Evolutionary conservation across 805 yeast species (phyloP), one percentile per base, ranked within the genome.

Genomic region (Yamadazyma akitaensis): DNA sequence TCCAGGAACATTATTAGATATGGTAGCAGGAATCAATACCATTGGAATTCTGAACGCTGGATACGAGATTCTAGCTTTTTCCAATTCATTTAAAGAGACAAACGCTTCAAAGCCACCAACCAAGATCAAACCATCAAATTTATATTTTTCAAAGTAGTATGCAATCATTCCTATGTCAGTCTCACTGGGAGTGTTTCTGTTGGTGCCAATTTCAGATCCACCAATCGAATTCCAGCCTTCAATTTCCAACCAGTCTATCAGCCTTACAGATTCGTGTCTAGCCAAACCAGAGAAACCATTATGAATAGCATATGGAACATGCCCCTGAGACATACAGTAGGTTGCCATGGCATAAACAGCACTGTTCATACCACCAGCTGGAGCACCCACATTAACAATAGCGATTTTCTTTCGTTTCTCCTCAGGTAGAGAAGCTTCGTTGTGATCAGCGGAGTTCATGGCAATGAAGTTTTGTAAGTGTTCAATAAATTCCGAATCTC

Each of bases 51-150:
- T 82, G 72, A 94, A 88, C 25, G 92, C 82, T 37, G 99, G 98
- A 70, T 89, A 94, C 49, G 80, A 71, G 13, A 63, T 55, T 65
- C 97, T 81, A 28, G 94, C 89, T 55, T 77, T 76, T 56, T 87
- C 85, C 54, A 94, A 77, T 72, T 90, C 87, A 58, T 87, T 81
- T 56, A 94, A 76, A 1, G 97, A 81, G 10, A 77, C 77, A 75
- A 84, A 94, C n/a, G 97, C 98, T 74, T 94, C 99, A 62, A 91
- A 94, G 0, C 99, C 99, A 56, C 99, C 99, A 51, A 94, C 83
- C 48, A 94, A 77, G 51, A 94, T 79, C 53, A 92, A 77, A 35
- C 98, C 99, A 61, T 94, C 94, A 61, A 94, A 82, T 47, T 79
- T 72, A 66, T 83, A 84, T 68, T 89, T 89, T 65, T 92, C 96